These are phyloP conservation scores for Sclerotinia glacialis DNA, from an alignment of 2,329 filamentous ascomycete species.

Conservation along the genomic window DNA sequence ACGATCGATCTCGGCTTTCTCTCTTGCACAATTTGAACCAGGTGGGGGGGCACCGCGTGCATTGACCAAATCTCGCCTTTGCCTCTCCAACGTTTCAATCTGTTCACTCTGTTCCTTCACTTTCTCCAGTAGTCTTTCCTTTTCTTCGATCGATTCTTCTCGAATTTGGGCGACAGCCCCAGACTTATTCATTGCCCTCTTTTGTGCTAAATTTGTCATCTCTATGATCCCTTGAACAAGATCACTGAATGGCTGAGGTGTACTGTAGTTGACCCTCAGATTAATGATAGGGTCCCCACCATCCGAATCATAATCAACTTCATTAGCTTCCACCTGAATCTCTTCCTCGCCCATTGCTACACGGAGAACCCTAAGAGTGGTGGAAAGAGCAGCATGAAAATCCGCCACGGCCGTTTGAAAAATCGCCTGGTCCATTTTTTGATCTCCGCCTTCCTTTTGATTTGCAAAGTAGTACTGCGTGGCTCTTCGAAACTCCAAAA, in stretches of 20 bases:
- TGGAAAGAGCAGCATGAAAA: neutral
- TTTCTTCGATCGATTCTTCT: neutral
- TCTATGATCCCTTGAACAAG: neutral
- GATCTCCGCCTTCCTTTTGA: neutral
- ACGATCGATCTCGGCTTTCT: neutral
- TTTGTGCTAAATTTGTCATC: neutral
- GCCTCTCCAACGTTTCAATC: neutral
- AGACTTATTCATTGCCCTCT: too few species aligned
- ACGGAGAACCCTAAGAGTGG: slow-evolving; percentile 3
- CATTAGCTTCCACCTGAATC: slow-evolving; percentile 1
- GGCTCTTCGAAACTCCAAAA: slow-evolving; percentile 8
- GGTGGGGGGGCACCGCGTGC: neutral
- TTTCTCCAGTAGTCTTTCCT: neutral
- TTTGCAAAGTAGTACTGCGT: slow-evolving; percentile 12
- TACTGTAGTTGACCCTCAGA: neutral
- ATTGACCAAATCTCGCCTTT: neutral
- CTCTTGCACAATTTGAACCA: neutral
- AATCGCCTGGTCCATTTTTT: neutral
- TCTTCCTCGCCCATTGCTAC: neutral
- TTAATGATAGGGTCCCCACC: slow-evolving; percentile 1
- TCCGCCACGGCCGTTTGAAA: slow-evolving; percentile 11
- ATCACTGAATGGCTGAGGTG: slow-evolving; percentile 7
- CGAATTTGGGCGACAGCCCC: too few species aligned
- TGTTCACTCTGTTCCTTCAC: neutral
- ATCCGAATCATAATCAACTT: slow-evolving; percentile 14